phyloP scores from a whole-genome alignment of 371 early-diverging fungal species.

The Circinella minor region DNA sequence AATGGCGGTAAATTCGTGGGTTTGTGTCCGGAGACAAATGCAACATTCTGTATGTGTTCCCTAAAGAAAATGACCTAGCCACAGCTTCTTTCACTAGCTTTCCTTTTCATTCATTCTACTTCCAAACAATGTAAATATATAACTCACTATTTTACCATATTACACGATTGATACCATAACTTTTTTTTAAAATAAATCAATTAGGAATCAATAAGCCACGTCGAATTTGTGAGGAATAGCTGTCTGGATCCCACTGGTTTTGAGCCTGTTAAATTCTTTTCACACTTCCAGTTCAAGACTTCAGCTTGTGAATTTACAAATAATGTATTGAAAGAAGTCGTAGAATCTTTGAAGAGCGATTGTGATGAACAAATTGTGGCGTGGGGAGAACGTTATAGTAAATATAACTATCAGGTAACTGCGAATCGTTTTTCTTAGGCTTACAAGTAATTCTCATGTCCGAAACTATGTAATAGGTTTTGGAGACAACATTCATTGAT shows the following conservation, averaged over 20 bases:
- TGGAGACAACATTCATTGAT: not conserved
- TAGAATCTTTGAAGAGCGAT: constrained; percentile 3
- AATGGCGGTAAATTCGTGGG: too few species aligned
- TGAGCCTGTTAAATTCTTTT: constrained; percentile 1
- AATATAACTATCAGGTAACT: constrained; percentile 4
- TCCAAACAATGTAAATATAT: not conserved
- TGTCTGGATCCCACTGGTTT: constrained; percentile 4
- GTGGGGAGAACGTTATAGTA: not conserved
- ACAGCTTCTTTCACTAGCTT: not conserved
- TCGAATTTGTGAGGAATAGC: not conserved
- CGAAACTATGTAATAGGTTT: constrained; percentile 4
- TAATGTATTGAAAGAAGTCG: constrained; percentile 3
- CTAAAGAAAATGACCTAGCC: too few species aligned
- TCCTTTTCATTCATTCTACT: not conserved
- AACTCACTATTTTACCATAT: constrained; percentile 3
- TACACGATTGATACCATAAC: constrained; percentile 3
- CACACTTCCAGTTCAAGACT: not conserved
- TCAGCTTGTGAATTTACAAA: not conserved
- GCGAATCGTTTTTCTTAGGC: not conserved
- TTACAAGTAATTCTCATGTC: not conserved
- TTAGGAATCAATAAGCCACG: not conserved
- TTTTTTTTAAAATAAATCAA: not conserved
- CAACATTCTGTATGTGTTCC: too few species aligned
- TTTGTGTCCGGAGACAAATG: too few species aligned
- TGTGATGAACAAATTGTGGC: not conserved